Conservation (phyloP, 139 green algal species). For the Tetradesmus obliquus region DNA sequence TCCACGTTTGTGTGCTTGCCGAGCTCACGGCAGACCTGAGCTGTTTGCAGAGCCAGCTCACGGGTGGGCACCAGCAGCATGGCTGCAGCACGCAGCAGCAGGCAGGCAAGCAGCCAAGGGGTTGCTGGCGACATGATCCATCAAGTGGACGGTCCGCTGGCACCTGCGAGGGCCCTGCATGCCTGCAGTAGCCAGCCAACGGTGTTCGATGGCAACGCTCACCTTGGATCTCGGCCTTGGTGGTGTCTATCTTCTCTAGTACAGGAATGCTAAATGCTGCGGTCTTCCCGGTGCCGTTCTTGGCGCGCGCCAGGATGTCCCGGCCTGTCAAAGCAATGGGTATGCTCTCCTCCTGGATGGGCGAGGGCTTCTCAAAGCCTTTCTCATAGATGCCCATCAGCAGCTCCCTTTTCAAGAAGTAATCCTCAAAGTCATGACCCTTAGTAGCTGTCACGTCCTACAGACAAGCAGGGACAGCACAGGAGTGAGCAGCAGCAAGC, state of each 20-base stretch:
- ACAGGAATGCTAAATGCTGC: conserved; percentile 99
- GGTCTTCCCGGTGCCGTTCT: conserved; percentile 99
- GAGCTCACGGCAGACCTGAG: conserved; percentile 97
- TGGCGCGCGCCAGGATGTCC: conserved; percentile 98
- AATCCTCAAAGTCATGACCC: conserved; percentile 99
- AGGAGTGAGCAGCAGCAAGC: not conserved
- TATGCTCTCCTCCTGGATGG: conserved; percentile 98
- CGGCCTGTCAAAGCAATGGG: conserved; percentile 97
- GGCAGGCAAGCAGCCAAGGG: not conserved
- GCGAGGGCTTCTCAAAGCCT: conserved; percentile 93
- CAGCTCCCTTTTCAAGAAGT: conserved; percentile 97
- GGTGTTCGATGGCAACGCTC: conserved; percentile 8
- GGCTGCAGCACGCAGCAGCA: conserved; percentile 67
- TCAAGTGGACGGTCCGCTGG: not conserved
- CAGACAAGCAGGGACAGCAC: not conserved
- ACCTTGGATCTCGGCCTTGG: conserved; percentile 95
- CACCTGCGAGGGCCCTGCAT: not conserved
- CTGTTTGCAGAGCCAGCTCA: conserved; percentile 98
- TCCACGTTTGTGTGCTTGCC: conserved; percentile 93
- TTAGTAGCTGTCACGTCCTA: conserved; percentile 99
- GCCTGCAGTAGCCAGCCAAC: not conserved
- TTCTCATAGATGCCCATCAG: conserved; percentile 99
- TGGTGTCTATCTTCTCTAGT: conserved; percentile 94
- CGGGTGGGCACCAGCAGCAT: conserved; percentile 98
- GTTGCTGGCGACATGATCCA: not conserved